phyloP scores from a whole-genome alignment of 106 monocot genomes.

The Dendrobium huoshanense region DNA sequence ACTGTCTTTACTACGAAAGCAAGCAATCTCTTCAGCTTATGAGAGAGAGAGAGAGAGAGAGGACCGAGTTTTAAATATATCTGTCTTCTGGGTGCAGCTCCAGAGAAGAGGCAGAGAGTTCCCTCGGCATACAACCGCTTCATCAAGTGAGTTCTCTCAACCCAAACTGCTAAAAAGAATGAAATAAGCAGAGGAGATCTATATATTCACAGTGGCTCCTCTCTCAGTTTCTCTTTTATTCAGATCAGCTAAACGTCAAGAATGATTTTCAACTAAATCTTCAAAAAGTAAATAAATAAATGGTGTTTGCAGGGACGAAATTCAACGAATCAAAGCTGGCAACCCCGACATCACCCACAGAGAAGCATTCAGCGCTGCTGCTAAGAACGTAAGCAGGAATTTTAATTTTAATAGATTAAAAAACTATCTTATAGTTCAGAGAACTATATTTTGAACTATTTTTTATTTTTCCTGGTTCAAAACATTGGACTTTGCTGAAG shows the following conservation, averaged over 20 bases:
- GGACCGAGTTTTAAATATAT: background rate
- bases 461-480: background rate
- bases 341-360: constrained; percentile 92
- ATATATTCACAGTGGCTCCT: background rate
- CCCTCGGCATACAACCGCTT: constrained; percentile 93
- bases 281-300: background rate
- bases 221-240: too few species aligned
- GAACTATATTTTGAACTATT: background rate
- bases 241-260: too few species aligned
- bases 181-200: background rate
- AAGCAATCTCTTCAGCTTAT: background rate
- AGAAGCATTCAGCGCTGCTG: constrained; percentile 95
- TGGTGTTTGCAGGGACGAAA: constrained; percentile 66
- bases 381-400: constrained; percentile 60
- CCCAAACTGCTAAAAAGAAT: background rate
- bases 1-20: background rate
- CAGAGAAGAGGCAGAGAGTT: constrained; percentile 95
- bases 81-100: constrained; percentile 42
- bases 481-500: background rate
- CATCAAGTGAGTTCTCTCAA: constrained; percentile 63
- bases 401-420: too few species aligned
- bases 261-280: background rate
- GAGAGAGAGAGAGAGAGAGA: background rate
- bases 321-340: constrained; percentile 88
- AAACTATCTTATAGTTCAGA: background rate